Evolutionary conservation across 495 filamentous ascomycete genomes (phyloP), one percentile per base, ranked within the genome.

Genomic region (Lasiosphaeria miniovina): DNA sequence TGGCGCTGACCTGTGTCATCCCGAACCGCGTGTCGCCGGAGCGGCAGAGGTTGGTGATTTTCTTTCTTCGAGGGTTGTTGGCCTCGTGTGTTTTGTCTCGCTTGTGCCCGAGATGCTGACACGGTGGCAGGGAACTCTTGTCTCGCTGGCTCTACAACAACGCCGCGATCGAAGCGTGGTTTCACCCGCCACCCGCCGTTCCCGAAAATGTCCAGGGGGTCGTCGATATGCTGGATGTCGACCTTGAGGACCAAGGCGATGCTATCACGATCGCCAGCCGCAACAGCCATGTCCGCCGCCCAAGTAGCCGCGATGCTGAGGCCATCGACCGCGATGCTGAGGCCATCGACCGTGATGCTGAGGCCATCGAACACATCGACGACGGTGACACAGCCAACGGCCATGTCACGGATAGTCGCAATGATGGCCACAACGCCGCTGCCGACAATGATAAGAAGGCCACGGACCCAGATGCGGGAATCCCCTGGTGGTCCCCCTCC

Each of bases 1-100:
- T 63, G 5, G 43, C 52, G 14, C 59, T 63, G 17, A 57, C 57
- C 35, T 49, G 55, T 6, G 57, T 63, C 11, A 57, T 59, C 45
- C n/a, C 56, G 3, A 59, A 63, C 36, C 61, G 55, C 41, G 36
- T 63, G 3, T 63, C 61, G 4, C 35, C 61, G 34, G 56, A 56
- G 0, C 52, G 56, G 12, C 8, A 15, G 6, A 14, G 24, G 46
- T 54, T 52, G 8, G 49, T 54, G 4, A 6, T 14, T 5, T n/a
- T 34, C 15, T 4, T 35, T 48, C 10, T 3, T 34, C 17, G 1
- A 1, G 6, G n/a, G n/a, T 24, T 24, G n/a, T 24, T 49, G 8
- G 3, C 46, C 38, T 41, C 38, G 8, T 41, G 6, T 11, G 38
- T 41, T 41, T 41, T 41, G 7, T 41, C 12, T 41, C 12, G 1